These are phyloP conservation scores for Aspergillus texensis DNA, from an alignment of 2,329 filamentous ascomycete species.

Conservation along the genomic window DNA sequence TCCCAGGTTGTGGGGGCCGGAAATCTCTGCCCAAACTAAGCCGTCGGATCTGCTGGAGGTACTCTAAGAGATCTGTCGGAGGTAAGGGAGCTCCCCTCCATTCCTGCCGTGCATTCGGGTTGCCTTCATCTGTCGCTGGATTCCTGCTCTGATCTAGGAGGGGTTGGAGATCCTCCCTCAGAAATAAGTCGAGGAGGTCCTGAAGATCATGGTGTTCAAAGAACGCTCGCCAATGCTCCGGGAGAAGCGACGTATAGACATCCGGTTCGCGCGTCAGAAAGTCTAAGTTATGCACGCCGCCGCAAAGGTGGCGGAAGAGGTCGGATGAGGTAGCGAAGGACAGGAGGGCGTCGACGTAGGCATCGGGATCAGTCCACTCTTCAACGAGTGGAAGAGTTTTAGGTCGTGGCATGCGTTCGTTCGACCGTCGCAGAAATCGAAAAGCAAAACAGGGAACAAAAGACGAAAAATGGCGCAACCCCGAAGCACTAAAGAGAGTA, in stretches of 20 bases:
- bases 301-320: slow-evolving; percentile 85
- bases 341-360: slow-evolving; percentile 78
- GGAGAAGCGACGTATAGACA: slow-evolving; percentile 76
- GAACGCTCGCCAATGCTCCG: slow-evolving; percentile 79
- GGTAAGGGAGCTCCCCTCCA: slow-evolving; percentile 51
- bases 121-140: slow-evolving; percentile 14
- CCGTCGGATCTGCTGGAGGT: slow-evolving; percentile 70
- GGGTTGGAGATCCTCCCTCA: slow-evolving; percentile 71
- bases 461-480: not conserved
- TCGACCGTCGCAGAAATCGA: not conserved
- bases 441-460: not conserved
- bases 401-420: slow-evolving; percentile 49
- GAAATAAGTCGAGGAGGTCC: slow-evolving; percentile 76
- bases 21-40: slow-evolving; percentile 70
- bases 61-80: slow-evolving; percentile 65
- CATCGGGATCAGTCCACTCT: slow-evolving; percentile 70
- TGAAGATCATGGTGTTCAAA: slow-evolving; percentile 72
- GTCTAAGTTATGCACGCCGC: slow-evolving; percentile 94
- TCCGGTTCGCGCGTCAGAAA: slow-evolving; percentile 88
- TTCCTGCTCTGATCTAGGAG: slow-evolving; percentile 29
- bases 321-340: slow-evolving; percentile 73
- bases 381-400: slow-evolving; percentile 67
- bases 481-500: not conserved
- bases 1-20: slow-evolving; percentile 36
- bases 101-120: slow-evolving; percentile 12